Percentiles rank a stretch among this genome's conserved stretches.
Evolutionary conservation across 306 rosid species (phyloP).

Genomic region (Calophaca sinica): DNA sequence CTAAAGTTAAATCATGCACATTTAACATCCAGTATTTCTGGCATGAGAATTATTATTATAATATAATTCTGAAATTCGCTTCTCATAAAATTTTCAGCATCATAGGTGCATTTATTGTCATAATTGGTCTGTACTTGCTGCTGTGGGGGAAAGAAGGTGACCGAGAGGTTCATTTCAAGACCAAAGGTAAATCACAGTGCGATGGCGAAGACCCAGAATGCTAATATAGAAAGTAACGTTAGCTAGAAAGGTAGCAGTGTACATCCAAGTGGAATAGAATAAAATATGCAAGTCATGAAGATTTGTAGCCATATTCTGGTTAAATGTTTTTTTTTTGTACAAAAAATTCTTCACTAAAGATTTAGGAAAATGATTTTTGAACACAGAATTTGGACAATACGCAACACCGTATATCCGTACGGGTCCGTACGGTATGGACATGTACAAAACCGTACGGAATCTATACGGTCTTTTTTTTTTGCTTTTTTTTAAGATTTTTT

Average conservation of each 20-base stretch:
- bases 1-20: not conserved
- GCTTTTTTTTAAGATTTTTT: too few species aligned
- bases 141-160: constrained; percentile 87
- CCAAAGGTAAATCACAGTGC: constrained; percentile 41
- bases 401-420: too few species aligned
- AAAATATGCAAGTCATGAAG: not conserved
- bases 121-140: constrained; percentile 71
- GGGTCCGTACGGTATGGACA: too few species aligned
- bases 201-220: constrained; percentile 40
- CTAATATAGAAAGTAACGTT: constrained; percentile 15
- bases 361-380: too few species aligned
- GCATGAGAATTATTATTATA: not conserved
- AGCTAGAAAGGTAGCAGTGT: constrained; percentile 15
- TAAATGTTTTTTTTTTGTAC: too few species aligned
- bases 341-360: too few species aligned
- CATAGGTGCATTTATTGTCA: constrained; percentile 69
- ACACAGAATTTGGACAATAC: too few species aligned
- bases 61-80: constrained; percentile 5
- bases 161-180: constrained; percentile 45
- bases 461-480: too few species aligned
- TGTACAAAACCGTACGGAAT: too few species aligned
- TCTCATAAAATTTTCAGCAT: constrained; percentile 47
- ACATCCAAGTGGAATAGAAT: constrained; percentile 21
- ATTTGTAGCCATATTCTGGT: not conserved
- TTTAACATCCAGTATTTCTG: not conserved